A percentile compares a stretch with the other conserved stretches of the same genome.
Conservation (phyloP, 371 early-diverging fungal species). For the Mucor ambiguus region DNA sequence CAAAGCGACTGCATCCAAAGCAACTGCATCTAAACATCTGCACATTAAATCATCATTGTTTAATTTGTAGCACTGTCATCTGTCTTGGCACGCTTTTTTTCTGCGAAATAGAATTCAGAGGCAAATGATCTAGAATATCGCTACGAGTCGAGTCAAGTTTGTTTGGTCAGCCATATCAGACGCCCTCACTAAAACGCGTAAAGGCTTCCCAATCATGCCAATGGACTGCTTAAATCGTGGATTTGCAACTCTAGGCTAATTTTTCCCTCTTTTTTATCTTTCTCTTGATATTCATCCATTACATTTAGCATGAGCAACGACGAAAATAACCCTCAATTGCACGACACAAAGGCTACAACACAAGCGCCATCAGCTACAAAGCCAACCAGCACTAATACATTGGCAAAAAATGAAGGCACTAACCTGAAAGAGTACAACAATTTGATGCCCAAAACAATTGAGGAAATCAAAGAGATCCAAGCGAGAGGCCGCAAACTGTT, state of each 20-base stretch:
- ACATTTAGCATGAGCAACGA: conserved; percentile 1
- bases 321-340: neutral
- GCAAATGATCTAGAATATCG: neutral
- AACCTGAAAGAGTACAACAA: conserved; percentile 6
- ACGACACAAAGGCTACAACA: neutral
- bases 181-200: conserved; percentile 4
- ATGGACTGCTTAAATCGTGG: neutral
- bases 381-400: neutral
- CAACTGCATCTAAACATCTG: neutral
- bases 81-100: conserved; percentile 7
- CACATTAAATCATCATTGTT: neutral
- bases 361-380: neutral
- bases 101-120: neutral
- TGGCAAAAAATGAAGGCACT: neutral
- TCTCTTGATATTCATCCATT: neutral
- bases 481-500: conserved; percentile 1
- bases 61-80: neutral
- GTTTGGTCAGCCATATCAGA: neutral
- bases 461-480: conserved; percentile 12
- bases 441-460: conserved; percentile 11
- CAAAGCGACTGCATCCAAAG: neutral
- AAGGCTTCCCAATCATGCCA: neutral
- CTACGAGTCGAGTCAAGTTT: neutral
- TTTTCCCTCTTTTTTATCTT: neutral
- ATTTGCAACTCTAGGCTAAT: neutral